Base-by-base conservation (phyloP, 2,329 filamentous ascomycete species). In the Pseudogymnoascus sp. region DNA sequence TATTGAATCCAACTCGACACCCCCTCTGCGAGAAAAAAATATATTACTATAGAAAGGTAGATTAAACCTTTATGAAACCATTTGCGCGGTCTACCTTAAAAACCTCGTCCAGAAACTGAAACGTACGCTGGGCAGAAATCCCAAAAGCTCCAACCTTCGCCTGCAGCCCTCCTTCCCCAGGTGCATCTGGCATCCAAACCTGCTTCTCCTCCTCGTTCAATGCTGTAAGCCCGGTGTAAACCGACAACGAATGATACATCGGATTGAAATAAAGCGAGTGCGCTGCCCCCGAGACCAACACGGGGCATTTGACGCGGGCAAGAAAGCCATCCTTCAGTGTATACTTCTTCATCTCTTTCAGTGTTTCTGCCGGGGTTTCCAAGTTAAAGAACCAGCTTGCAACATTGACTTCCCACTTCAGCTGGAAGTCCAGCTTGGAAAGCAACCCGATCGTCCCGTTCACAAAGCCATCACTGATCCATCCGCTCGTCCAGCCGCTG, bases 401-500 rank as follows among this genome's bases (percentile, higher is more conserved):
- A 50, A 65, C 66, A 8, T 62, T 63, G 35, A 70, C 65, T 60
- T 71, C 70, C 70, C 70, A 72, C 34, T 61, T 54, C 6, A 62
- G 41, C 59, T 67, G 66, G 54, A 70, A 70, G 59, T 64, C 63
- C 16, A 65, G 58, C 34, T 58, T 60, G 35, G 47, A 57, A 20
- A 66, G 57, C 9, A 65, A 54, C 16, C 62, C 37, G 16, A 69
- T 28, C 14, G 66, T 62, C 22, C 58, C 61, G 63, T 73, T 67
- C 64, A 72, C 66, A 16, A 70, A 28, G 18, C 64, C 60, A 62
- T 72, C 69, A 22, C 61, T 62, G 22, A 74, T 61, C 65, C 68
- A 72, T 39, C 71, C 71, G 34, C 60, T 65, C 22, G 61, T 58
- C 66, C 67, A 73, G 12, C 61, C 57, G 14, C 65, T 64, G 60